Evolutionary conservation across 1,284 basidiomycete genomes (phyloP), one percentile per base, ranked within the genome.

Genomic region (Lentinula novae-zelandiae): DNA sequence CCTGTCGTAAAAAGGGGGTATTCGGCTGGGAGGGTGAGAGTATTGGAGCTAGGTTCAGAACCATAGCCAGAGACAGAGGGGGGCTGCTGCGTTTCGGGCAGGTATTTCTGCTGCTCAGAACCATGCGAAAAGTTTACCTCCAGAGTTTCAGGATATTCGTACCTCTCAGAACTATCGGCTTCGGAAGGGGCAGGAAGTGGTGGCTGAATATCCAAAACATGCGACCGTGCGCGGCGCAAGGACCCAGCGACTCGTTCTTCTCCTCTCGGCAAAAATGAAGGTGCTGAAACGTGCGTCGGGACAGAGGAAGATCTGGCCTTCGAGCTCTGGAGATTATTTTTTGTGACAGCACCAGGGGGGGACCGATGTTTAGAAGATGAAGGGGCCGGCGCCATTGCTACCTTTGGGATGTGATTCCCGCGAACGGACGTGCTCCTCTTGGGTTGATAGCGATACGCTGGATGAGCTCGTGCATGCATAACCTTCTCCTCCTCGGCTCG

Each of bases 381-480:
- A 17, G 8, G 17, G 13, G 51, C 27, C 6, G 51, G n/a, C 5
- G 3, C n/a, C 33, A 15, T 6, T 20, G 51, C 12, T 59, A n/a
- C 44, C 31, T 33, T 40, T 50, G 20, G 33, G 12, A 38, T 44
- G 40, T 17, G n/a, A 38, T 9, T 38, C n/a, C 17, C 5, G 15
- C 33, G 7, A 38, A 12, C 12, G 36, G 36, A 38, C 7, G 1
- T 38, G 12, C 44, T 20, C 67, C 80, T 79, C 67, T 75, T 70
- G 2, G 87, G 86, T n/a, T 79, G 76, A 70, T 83, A 89, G 51
- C 79, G 79, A 69, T 89, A 89, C 62, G 81, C 70, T 0, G 87
- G 87, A 64, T 88, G 75, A 55, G 73, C 69, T 20, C 73, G 70
- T 2, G 78, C 79, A 60, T 89, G 87, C 58, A 82, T 80, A 50